These are phyloP conservation scores for Globisporangium perplexum DNA, from an alignment of 352 stramenopile species.

Conservation along the genomic window DNA sequence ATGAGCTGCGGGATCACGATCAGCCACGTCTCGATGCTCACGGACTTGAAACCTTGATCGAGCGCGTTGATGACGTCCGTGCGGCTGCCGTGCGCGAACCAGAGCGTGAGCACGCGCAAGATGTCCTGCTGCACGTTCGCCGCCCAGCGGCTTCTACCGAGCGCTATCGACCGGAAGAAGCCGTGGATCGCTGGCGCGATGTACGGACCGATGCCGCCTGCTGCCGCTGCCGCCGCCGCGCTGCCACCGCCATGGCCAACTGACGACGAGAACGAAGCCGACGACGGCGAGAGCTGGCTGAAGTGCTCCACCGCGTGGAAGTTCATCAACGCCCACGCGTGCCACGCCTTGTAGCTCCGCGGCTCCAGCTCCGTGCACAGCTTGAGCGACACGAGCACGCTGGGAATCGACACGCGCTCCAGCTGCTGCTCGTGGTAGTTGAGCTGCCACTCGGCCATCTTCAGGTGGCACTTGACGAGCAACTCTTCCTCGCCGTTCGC, in stretches of 20 bases:
- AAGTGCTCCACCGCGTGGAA: slow-evolving; percentile 94
- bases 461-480: slow-evolving; percentile 81
- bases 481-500: slow-evolving; percentile 51
- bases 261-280: slow-evolving; percentile 3
- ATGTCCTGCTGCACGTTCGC: slow-evolving; percentile 98
- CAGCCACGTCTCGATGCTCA: slow-evolving; percentile 97
- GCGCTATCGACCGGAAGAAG: slow-evolving; percentile 95
- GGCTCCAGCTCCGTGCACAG: slow-evolving; percentile 68
- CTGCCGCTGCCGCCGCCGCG: slow-evolving; percentile 6
- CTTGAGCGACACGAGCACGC: slow-evolving; percentile 60
- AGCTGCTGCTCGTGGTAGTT: slow-evolving; percentile 80
- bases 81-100: slow-evolving; percentile 95
- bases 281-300: slow-evolving; percentile 35
- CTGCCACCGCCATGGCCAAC: slow-evolving; percentile 3
- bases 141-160: slow-evolving; percentile 94
- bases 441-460: slow-evolving; percentile 82
- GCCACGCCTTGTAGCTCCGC: slow-evolving; percentile 89
- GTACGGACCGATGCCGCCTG: slow-evolving; percentile 37
- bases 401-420: slow-evolving; percentile 62
- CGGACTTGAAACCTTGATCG: slow-evolving; percentile 81
- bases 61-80: slow-evolving; percentile 83
- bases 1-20: slow-evolving; percentile 97
- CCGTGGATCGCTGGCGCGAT: slow-evolving; percentile 75
- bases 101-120: slow-evolving; percentile 96
- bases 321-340: slow-evolving; percentile 97